Evolutionary conservation across 495 filamentous ascomycete genomes (phyloP).

Genomic region (Annulohypoxylon maeteangense): DNA sequence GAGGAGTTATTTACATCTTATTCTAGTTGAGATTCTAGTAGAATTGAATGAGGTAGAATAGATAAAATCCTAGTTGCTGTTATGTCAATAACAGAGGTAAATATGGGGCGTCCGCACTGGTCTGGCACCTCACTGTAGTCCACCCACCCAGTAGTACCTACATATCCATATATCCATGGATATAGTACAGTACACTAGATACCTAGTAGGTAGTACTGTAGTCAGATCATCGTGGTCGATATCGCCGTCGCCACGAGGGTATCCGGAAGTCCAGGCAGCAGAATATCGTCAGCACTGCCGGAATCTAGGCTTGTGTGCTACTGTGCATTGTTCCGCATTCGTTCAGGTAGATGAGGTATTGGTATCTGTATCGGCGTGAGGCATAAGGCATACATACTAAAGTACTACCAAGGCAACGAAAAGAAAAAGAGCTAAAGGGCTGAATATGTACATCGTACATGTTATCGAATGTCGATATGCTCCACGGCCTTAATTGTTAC

Average conservation of each 20-base stretch:
- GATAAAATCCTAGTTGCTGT: too few relatives aligned
- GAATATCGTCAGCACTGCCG: slow-evolving; percentile 35
- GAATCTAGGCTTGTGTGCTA: background rate
- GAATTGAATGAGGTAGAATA: too few relatives aligned
- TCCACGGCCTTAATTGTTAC: background rate
- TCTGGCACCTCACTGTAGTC: too few relatives aligned
- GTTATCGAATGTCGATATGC: background rate
- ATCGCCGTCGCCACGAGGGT: slow-evolving; percentile 10
- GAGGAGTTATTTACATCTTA: too few relatives aligned
- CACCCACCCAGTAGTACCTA: too few relatives aligned
- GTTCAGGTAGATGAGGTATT: background rate
- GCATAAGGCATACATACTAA: background rate
- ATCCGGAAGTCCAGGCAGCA: slow-evolving; percentile 30
- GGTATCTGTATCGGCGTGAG: background rate
- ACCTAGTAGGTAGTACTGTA: background rate
- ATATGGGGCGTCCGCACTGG: too few relatives aligned
- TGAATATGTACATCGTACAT: background rate
- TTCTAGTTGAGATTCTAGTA: too few relatives aligned
- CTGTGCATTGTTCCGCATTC: background rate
- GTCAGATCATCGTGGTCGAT: slow-evolving; percentile 22
- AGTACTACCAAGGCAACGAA: background rate
- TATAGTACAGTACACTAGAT: too few relatives aligned
- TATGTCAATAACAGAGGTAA: too few relatives aligned
- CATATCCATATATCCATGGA: too few relatives aligned
- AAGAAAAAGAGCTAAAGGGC: background rate